phyloP scores from a whole-genome alignment of 2,329 filamentous ascomycete species.

The Juglanconis sp. region DNA sequence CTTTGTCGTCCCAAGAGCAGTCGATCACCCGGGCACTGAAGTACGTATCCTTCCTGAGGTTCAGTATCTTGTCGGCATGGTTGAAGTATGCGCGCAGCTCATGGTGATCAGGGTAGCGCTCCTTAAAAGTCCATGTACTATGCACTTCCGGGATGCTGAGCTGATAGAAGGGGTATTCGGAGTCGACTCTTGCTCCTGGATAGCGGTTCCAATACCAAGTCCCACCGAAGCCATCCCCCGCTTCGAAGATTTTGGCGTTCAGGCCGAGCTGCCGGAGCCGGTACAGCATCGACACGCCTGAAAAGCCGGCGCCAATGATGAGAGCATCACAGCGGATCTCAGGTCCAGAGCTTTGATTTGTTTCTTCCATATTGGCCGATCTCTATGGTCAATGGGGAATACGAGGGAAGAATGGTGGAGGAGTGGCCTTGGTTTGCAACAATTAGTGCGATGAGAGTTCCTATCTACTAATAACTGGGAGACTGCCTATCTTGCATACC shows the following conservation, averaged over 20 bases:
- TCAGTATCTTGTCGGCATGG: constrained; percentile 41
- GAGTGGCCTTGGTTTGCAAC: too few relatives aligned
- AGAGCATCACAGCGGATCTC: constrained; percentile 3
- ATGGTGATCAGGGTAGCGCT: constrained; percentile 34
- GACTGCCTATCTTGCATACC: too few relatives aligned
- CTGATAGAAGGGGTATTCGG: constrained; percentile 21
- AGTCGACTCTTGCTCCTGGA: constrained; percentile 36
- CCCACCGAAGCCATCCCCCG: constrained; percentile 6
- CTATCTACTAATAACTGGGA: too few relatives aligned
- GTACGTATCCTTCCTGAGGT: constrained; percentile 39
- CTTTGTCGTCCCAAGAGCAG: constrained; percentile 35
- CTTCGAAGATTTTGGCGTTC: constrained; percentile 10
- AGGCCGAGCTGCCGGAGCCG: constrained; percentile 4
- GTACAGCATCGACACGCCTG: constrained; percentile 7
- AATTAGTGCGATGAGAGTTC: too few relatives aligned
- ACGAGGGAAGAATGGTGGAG: too few relatives aligned
- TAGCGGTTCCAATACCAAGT: constrained; percentile 34
- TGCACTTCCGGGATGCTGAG: constrained; percentile 36
- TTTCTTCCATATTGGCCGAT: neutral
- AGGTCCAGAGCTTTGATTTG: neutral
- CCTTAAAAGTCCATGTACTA: constrained; percentile 42
- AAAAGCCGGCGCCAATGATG: constrained; percentile 9
- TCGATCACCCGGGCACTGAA: constrained; percentile 42
- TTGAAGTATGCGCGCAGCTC: constrained; percentile 45
- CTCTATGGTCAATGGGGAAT: too few relatives aligned